Base-by-base conservation (phyloP, 306 rosid species). In the Cucumis sativus region DNA sequence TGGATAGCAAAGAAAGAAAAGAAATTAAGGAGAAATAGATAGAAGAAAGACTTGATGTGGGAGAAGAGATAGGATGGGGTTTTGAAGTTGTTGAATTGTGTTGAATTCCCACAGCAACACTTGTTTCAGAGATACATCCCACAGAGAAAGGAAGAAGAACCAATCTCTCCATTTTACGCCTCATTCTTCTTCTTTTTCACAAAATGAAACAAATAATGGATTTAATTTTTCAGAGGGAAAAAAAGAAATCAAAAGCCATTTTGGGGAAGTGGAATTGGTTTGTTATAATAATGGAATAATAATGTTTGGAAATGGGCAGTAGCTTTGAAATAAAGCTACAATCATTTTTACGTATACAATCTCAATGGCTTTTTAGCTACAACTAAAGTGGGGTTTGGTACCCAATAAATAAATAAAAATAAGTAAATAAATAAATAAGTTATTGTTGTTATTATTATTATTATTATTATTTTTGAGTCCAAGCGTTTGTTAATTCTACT, bases 91-190 rank as follows among this genome's bases (percentile, higher is more conserved):
- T 88, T 87, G 87, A 81, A 47, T 88, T 87, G 28, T 75, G 89
- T 17, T 86, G 93, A 79, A 82, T 39, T 25, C 89, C 96, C 5
- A 92, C 90, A 60, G 96, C 97, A 75, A 95, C 90, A 40, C 91
- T 90, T 4, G 97, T 91, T 74, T 95, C 96, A 23, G 99, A 95
- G 83, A 92, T 81, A 33, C 97, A 95, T 56, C 99, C 97, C 33
- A 86, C 78, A 7, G 99, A 86, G 82, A 92, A 95, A 63, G 99
- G 99, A 88, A 95, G 96, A 83, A 95, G 88, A 13, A 90, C 91
- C 58, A 95, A 84, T 81, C 97, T 95, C 81, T 95, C 99, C 97
- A 95, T 86, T 88, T 83, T 86, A 30, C 85, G 86, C 82, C 96
- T 95, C 99, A 63, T 59, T 11, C 3, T 49, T 4, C 5, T 9